Conservation (phyloP, 495 filamentous ascomycete species). For the Gamarada debralockiae region DNA sequence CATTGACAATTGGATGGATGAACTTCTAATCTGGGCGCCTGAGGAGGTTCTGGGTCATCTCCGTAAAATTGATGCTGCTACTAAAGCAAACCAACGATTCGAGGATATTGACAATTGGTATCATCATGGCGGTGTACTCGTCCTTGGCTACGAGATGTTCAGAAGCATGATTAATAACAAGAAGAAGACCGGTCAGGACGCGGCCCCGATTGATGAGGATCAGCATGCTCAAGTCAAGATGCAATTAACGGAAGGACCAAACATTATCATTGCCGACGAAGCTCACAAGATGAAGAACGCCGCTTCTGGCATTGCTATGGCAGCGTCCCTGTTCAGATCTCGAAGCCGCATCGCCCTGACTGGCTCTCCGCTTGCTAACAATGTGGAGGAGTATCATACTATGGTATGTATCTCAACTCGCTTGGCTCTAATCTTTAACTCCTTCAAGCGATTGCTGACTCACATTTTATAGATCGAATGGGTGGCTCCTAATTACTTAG, state of each 20-base stretch:
- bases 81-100: slow-evolving; percentile 30
- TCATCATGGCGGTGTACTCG: slow-evolving; percentile 62
- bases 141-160: slow-evolving; percentile 73
- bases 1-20: slow-evolving; percentile 79
- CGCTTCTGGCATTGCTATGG: slow-evolving; percentile 42
- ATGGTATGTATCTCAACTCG: too few relatives aligned
- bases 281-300: slow-evolving; percentile 76
- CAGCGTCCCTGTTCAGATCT: slow-evolving; percentile 55
- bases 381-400: slow-evolving; percentile 73
- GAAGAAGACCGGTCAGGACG: slow-evolving; percentile 21
- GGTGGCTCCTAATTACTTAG: slow-evolving; percentile 78
- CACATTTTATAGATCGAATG: slow-evolving; percentile 85
- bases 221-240: slow-evolving; percentile 36
- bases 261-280: slow-evolving; percentile 83
- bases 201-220: slow-evolving; percentile 27
- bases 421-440: too few relatives aligned
- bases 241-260: slow-evolving; percentile 55
- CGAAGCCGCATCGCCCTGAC: slow-evolving; percentile 79
- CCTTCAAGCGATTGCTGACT: too few relatives aligned
- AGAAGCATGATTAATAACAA: slow-evolving; percentile 27
- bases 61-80: slow-evolving; percentile 39
- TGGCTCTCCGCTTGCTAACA: slow-evolving; percentile 82
- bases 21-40: slow-evolving; percentile 67
- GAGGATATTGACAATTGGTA: slow-evolving; percentile 54
- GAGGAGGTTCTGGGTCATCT: slow-evolving; percentile 45